Conservation (phyloP, 2,329 filamentous ascomycete genomes). For the Neofusicoccum parvum region DNA sequence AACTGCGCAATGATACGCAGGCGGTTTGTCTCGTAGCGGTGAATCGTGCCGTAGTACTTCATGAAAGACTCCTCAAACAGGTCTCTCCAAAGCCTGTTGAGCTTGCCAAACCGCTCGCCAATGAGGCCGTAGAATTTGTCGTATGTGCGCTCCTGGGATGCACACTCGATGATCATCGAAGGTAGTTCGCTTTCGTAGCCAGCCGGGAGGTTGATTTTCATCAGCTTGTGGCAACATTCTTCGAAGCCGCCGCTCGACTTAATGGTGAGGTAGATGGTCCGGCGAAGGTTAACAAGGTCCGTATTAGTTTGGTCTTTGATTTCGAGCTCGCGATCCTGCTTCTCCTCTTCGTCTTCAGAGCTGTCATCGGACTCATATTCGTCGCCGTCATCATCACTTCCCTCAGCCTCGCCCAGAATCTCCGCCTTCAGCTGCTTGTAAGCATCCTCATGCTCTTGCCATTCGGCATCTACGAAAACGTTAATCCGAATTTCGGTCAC, state of each 20-base stretch:
- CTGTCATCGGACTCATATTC: conserved; percentile 68
- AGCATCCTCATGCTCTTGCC: conserved; percentile 85
- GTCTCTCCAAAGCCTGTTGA: conserved; percentile 92
- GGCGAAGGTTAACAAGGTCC: conserved; percentile 87
- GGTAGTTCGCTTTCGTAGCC: conserved; percentile 89
- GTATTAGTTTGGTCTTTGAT: conserved; percentile 98
- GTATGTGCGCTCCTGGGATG: conserved; percentile 94
- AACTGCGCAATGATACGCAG: conserved; percentile 93
- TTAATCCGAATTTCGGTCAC: neutral
- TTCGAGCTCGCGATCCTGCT: conserved; percentile 81
- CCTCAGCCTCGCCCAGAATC: conserved; percentile 78
- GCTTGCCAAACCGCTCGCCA: conserved; percentile 91
- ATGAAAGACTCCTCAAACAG: conserved; percentile 88
- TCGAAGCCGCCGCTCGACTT: conserved; percentile 96
- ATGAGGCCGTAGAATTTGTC: conserved; percentile 97
- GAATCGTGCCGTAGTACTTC: conserved; percentile 96
- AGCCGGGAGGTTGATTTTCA: conserved; percentile 79
- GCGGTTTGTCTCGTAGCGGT: conserved; percentile 94
- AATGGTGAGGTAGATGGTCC: conserved; percentile 96
- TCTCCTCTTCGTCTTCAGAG: conserved; percentile 71
- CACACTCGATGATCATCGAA: conserved; percentile 97
- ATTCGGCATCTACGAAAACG: conserved; percentile 65
- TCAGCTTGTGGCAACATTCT: conserved; percentile 95
- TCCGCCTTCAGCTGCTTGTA: conserved; percentile 91
- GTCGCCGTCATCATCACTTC: conserved; percentile 75